Evolutionary conservation across 441 rosid species (phyloP), one percentile per base, ranked within the genome.

Genomic region (Populus hybrid): DNA sequence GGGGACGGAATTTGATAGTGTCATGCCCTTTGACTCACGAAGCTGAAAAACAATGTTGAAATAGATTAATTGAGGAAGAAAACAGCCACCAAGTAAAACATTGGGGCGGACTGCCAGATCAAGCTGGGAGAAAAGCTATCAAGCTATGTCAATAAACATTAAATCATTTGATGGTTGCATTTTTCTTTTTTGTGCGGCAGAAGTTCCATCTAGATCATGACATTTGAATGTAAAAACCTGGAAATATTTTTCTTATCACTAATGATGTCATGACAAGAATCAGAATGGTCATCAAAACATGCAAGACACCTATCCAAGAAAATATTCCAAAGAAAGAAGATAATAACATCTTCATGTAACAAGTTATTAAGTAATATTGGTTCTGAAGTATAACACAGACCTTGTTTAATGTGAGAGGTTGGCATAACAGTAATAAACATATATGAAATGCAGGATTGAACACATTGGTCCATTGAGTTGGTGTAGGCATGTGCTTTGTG

Each of bases 401-500:
- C 99, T 96, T 96, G 80, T 96, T 96, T 85, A 96, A 77, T 5
- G 94, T 91, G 86, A 89, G 59, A 96, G 92, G 83, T 96, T 96
- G 74, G 98, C 98, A 67, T 96, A 96, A 80, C 98, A 96, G 82
- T 96, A 96, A 83, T 96, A 94, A 20, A 81, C 94, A 82, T 96
- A 85, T 96, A 96, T 6, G 99, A 94, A 75, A 96, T 26, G 99
- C 98, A 75, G 99, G 99, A 81, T 96, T 96, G 86, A 91, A 96
- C 14, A 88, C 97, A 72, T 96, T 96, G 75, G 98, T 96, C 99
- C 99, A 96, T 69, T 96, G 94, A 80, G 86, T 88, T 24, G 99
- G 99, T 59, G 98, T 96, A 68, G 98, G 98, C 99, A 96, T 96
- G 88, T 96, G 99, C 82, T 96, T 96, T 9, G 98, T 96, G 64